Base-by-base conservation (phyloP, 306 rosid species). In the Crotalaria pallida region DNA sequence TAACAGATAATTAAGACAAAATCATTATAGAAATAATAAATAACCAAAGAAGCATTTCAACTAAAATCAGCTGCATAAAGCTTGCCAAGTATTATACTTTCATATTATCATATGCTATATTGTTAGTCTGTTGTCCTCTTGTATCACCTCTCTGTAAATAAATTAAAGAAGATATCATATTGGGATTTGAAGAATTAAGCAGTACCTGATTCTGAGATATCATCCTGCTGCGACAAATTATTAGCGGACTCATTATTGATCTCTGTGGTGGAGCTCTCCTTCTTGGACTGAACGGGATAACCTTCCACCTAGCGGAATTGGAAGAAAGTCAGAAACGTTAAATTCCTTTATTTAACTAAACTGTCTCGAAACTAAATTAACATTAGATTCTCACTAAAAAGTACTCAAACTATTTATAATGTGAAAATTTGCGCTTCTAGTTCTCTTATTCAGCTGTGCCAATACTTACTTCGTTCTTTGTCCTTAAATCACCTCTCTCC, bases 131-230 rank as follows among this genome's bases (percentile, higher is more conserved):
- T 44, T 40, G 56, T 51, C 12, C 71, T 55, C 33, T 58, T 53
- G 29, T 66, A n/a, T n/a, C 16, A 50, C 57, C 53, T 29, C 47
- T 13, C 27, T 5, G 17, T 10, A 16, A 17, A 41, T n/a, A 52
- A 17, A 19, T 57, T 31, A 5, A 33, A 41, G 33, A 56, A 21
- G 13, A 29, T 52, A 59, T 58, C 48, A 66, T 18, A 52, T 21
- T 49, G 24, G 58, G 34, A 24, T 49, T 72, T 53, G 16, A 72
- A 75, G 53, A 74, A 74, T 84, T 76, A 65, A 86, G 87, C 75
- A n/a, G 81, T 73, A 81, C 72, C 88, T 79, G 92, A 33, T 36
- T 84, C 81, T 55, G 86, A 70, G 76, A 48, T 47, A 15, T 78
- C 78, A 69, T 78, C 79, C 67, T 75, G 81, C 51, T 49, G 81